Conservation (phyloP, 2,329 filamentous ascomycete species). For the Neonectria magnoliae region DNA sequence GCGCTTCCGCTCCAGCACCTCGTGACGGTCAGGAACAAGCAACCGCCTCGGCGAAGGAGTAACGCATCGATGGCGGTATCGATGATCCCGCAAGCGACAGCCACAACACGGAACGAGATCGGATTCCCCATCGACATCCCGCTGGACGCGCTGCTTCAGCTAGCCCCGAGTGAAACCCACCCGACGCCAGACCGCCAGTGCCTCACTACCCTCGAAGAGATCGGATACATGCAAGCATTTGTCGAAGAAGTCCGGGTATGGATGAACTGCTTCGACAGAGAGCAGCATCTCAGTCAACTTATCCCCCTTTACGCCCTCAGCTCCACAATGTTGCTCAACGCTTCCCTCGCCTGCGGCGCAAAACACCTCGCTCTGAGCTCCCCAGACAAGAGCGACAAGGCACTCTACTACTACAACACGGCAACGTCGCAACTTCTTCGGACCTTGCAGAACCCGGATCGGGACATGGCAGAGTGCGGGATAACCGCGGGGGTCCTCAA, state of each 20-base stretch:
- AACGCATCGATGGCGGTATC: constrained; percentile 54
- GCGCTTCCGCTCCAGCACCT: constrained; percentile 27
- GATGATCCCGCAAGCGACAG: constrained; percentile 48
- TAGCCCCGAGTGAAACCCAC: background rate
- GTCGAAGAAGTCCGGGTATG: constrained; percentile 89
- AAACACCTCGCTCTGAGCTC: constrained; percentile 81
- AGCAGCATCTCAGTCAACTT: constrained; percentile 86
- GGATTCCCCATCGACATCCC: constrained; percentile 47
- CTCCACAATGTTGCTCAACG: constrained; percentile 89
- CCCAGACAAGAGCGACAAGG: constrained; percentile 78
- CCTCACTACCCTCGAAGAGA: constrained; percentile 79
- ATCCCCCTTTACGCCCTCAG: constrained; percentile 85
- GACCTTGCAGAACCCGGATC: constrained; percentile 83
- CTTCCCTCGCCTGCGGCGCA: constrained; percentile 87
- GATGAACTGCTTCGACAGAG: constrained; percentile 91
- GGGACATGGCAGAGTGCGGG: constrained; percentile 85
- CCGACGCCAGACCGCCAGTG: constrained; percentile 61
- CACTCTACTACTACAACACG: constrained; percentile 84
- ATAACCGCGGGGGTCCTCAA: constrained; percentile 89
- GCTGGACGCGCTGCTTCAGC: constrained; percentile 16
- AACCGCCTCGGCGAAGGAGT: constrained; percentile 40
- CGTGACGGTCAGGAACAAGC: constrained; percentile 22
- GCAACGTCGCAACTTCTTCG: constrained; percentile 82
- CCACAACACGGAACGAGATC: constrained; percentile 51
- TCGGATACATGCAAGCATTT: constrained; percentile 91